Base-by-base conservation (phyloP, 768 basidiomycete species). In the Lentinula detonsa region DNA sequence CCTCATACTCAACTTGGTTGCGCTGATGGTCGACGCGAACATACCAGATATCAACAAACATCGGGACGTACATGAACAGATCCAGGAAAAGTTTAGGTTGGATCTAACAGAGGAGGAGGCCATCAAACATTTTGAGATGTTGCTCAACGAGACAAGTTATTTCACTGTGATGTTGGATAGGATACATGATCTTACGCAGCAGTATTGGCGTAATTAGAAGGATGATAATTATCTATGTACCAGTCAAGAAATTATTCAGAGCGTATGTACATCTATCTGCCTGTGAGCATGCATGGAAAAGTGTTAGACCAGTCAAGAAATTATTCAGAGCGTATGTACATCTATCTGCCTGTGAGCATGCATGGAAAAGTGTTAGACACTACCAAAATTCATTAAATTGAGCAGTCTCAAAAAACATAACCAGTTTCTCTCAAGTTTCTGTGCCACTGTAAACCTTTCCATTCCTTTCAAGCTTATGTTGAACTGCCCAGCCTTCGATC, bases 101-200 rank as follows among this genome's bases (percentile, higher is more conserved):
- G 93, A 97, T 71, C 79, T 98, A 43, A 92, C 91, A 5, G 96
- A 98, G 72, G 95, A 97, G 72, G 92, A 97, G 70, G 96, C 97
- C 2, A 95, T 98, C 74, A 94, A 97, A 74, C 92, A 96, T 69
- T 97, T 98, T 68, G 95, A 98, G 75, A 83, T 87, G 6, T 71
- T 98, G 53, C 75, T 99, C 62, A 97, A 96, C 70, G 95, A 98
- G 71, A 97, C 93, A 2, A 93, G 91, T 31, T 95, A 97, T 72
- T 84, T 98, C 64, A 91, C 95, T 0, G 92, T 90, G 31, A 89
- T 98, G 51, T 78, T 98, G 65, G 97, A 98, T 74, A 81, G 91
- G 67, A 93, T 98, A 67, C 97, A 98, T 70, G 90, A 93, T 67
- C 75, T 91, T 68, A 91, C 91, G 33, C 92, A 59, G 33, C 48